Base-by-base conservation (phyloP, 257 asterid genomes). In the Solanum etuberosum region DNA sequence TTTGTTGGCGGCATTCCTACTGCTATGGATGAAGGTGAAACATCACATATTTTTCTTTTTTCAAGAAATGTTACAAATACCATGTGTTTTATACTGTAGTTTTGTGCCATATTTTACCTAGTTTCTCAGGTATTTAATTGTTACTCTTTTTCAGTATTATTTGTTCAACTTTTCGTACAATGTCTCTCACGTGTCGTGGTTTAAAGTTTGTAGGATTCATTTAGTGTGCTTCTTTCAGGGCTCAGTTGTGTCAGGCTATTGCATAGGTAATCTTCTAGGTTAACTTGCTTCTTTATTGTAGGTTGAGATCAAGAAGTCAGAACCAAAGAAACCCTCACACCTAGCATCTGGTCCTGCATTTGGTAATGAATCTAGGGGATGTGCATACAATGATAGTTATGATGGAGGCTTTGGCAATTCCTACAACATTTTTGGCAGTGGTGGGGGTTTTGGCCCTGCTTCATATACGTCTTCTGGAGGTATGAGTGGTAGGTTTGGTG, bases 1-100 rank as follows among this genome's bases (percentile, higher is more conserved):
- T n/a, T n/a, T n/a, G n/a, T n/a, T 51, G 99, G 99, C 70, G 99
- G 99, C 35, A 94, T 97, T 86, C 98, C 99, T 9, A 93, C 97
- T 38, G 84, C 98, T 70, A 92, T 95, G 70, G 87, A 92, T 43
- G 99, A 95, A 94, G 99, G 99, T 97, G 82, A 85, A 43, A 14
- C 4, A 11, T 51, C 34, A 6, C 32, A 3, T 74, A 1, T 11
- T 38, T 72, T 35, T 37, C 82, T 74, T 32, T 74, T 21, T 74
- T 38, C 43, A 74, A 3, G 13, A 74, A 37, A 2, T 35, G 32
- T 35, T 37, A 10, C 21, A 11, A 21, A 74, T 27, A 9, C 29
- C 20, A 74, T 11, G 31, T 73, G 48, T 9, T 73, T 34, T 73
- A 73, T 73, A 37, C 7, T 73, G 12, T 48, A 73, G 16, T 35